Base-by-base conservation (phyloP, 2,329 filamentous ascomycete genomes). In the Tolypocladium paradoxum region DNA sequence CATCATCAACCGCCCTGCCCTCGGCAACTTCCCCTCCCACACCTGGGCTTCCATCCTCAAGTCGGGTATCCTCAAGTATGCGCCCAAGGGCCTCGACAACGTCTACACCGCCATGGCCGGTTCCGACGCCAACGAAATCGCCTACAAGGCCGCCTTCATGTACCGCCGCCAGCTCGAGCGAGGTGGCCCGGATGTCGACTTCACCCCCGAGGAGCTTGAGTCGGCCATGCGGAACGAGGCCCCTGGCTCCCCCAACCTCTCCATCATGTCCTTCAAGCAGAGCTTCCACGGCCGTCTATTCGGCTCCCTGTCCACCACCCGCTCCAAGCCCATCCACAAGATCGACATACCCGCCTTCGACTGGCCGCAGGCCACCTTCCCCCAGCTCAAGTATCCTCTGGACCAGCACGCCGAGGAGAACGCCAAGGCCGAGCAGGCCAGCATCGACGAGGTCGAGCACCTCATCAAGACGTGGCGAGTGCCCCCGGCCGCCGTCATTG, bases 131-230 rank as follows among this genome's bases (percentile, higher is more conserved):
- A 96, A 96, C 73, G 91, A 96, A 75, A 87, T 88, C 35, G 91
- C 91, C 45, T 96, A 90, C 81, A 96, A 96, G 75, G 90, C 90
- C 9, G 90, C 91, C 49, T 96, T 96, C 75, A 96, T 96, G 85
- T 95, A 86, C 79, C 85, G 86, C 65, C 84, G 88, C 49, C 87
- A 90, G 70, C 78, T 83, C 58, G 82, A 93, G 72, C 88, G 91
- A 56, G 90, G 90, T 60, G 89, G 89, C 8, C 75, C 82, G 47
- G 70, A 85, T 37, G 87, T 85, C 53, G 88, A 92, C 54, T 95
- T 95, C 75, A 88, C 86, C 35, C 72, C 83, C 51, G 82, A 88
- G 64, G 91, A 96, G 70, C 76, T 91, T 55, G 67, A 74, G 48
- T 84, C 82, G 11, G 76, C 82, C 64, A 95, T 96, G 90, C 76